Evolutionary conservation across 2,329 filamentous ascomycete genomes (phyloP).

Genomic region (Pseudogymnoascus sp.): DNA sequence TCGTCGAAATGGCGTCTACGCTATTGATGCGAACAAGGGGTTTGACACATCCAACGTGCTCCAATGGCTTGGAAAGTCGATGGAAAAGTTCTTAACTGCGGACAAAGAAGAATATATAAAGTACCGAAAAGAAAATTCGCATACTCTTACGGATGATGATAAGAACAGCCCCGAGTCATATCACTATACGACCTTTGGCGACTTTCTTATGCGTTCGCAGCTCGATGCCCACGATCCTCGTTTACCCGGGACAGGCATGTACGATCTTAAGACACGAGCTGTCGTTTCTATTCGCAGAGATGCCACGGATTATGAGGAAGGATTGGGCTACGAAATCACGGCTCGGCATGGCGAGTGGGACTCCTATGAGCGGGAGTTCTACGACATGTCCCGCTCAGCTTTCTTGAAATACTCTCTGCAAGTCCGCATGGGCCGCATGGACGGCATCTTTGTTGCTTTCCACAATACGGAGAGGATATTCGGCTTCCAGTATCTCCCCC

Average conservation of each 20-base stretch:
- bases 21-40: conserved; percentile 93
- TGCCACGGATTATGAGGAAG: conserved; percentile 60
- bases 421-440: conserved; percentile 95
- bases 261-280: conserved; percentile 91
- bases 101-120: conserved; percentile 77
- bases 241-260: conserved; percentile 85
- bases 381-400: conserved; percentile 89
- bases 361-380: conserved; percentile 93
- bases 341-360: conserved; percentile 69
- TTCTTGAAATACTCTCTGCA: conserved; percentile 97
- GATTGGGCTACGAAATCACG: conserved; percentile 81
- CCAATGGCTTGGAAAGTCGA: conserved; percentile 86
- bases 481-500: conserved; percentile 87
- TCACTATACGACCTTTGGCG: conserved; percentile 78
- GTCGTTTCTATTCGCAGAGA: conserved; percentile 92
- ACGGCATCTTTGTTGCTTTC: conserved; percentile 94
- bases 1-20: conserved; percentile 72
- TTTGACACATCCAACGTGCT: conserved; percentile 79
- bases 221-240: conserved; percentile 83
- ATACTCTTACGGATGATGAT: conserved; percentile 65
- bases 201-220: conserved; percentile 92
- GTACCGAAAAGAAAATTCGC: conserved; percentile 63
- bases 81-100: conserved; percentile 90
- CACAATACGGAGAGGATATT: conserved; percentile 95
- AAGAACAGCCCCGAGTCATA: conserved; percentile 68